phyloP scores from a whole-genome alignment of 202 grass and related monocot genomes.

The Schoenoplectus tabernaemontani region DNA sequence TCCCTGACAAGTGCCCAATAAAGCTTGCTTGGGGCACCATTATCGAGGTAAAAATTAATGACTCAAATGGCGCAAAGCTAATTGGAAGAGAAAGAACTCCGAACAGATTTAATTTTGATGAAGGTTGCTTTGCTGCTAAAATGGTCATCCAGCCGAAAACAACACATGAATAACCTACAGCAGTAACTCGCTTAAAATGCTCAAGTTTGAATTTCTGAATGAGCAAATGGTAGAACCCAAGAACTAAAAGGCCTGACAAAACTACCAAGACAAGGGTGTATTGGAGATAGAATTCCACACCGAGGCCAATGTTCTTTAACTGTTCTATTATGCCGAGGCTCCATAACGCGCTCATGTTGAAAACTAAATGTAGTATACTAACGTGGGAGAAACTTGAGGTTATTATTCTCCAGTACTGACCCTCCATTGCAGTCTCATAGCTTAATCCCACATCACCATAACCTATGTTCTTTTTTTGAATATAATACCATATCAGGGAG shows the following conservation, averaged over 20 bases:
- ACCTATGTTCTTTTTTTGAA: constrained; percentile 76
- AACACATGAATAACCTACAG: constrained; percentile 90
- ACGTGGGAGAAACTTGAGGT: constrained; percentile 88
- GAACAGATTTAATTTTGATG: constrained; percentile 75
- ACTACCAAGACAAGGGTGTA: constrained; percentile 78
- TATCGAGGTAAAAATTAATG: constrained; percentile 92
- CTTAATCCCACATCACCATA: constrained; percentile 83
- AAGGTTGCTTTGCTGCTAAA: constrained; percentile 80
- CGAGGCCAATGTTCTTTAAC: constrained; percentile 50
- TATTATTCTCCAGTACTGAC: constrained; percentile 84
- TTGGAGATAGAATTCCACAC: constrained; percentile 79
- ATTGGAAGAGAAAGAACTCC: constrained; percentile 88
- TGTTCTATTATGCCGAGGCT: constrained; percentile 83
- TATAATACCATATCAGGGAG: constrained; percentile 85
- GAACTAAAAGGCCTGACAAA: constrained; percentile 68
- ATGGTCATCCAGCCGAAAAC: constrained; percentile 99
- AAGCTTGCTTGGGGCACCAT: constrained; percentile 98
- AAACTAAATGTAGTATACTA: constrained; percentile 83
- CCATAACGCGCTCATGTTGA: constrained; percentile 98
- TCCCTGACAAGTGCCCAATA: constrained; percentile 75
- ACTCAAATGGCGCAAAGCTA: constrained; percentile 93
- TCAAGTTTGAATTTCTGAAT: constrained; percentile 91
- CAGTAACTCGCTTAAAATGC: constrained; percentile 71
- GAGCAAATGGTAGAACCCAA: constrained; percentile 67
- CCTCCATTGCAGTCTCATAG: constrained; percentile 62